Base-by-base conservation (phyloP, 345 rosid species). In the Camelina hispida region DNA sequence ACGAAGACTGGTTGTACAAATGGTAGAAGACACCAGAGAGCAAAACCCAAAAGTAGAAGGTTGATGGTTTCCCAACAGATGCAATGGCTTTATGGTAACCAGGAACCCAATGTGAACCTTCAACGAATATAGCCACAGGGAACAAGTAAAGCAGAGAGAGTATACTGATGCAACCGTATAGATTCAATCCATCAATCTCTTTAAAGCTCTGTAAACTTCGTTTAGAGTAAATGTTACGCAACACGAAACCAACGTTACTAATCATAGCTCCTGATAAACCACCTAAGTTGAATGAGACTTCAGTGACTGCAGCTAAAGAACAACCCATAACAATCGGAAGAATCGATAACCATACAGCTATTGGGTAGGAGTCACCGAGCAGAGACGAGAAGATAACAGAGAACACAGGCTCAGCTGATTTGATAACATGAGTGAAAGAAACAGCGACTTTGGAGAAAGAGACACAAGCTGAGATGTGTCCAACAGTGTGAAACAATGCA, bases 381-480 rank as follows among this genome's bases (percentile, higher is more conserved):
- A 94, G 76, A 5, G 97, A 91, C 14, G 92, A 94, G 87, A 94
- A 91, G 6, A 94, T 67, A 69, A 94, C 98, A 7, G 98, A 86
- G 87, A 94, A 91, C n/a, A 88, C 98, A 11, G 97, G 97, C 79
- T 94, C 98, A 0, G 97, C 88, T 32, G 98, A 94, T 82, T 94
- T 94, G 79, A 94, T 94, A 3, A 94, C 97, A 72, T 91, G 98
- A 30, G 98, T 94, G 87, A 94, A 94, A 17, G 98, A 94, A 63
- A 94, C 95, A 47, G 98, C 98, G 8, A 94, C 98, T 72, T 94
- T 94, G 23, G 98, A 94, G 87, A 94, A 94, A 3, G 98, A 94
- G 51, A 89, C 97, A 73, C 98, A 94, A 35, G 97, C 98, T 47
- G 96, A 94, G 68, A 94, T 94, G 78, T 94, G 98, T 14, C 98